Conservation (phyloP, 805 yeast species). For the Saccharomycopsis fodiens region DNA sequence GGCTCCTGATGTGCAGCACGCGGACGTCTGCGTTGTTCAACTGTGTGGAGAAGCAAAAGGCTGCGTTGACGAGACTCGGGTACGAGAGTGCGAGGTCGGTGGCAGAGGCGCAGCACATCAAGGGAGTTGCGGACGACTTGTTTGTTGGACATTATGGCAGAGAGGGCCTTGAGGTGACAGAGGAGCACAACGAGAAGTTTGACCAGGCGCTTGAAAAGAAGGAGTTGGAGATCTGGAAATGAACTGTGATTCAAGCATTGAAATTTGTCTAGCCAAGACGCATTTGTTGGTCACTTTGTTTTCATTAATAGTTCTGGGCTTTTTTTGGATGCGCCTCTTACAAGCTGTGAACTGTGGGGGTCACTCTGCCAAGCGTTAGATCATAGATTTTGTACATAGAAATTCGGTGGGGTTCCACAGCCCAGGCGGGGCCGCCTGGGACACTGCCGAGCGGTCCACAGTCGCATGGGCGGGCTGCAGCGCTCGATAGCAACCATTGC, state of each 20-base stretch:
- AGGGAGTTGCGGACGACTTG: conserved; percentile 20
- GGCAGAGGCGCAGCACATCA: conserved; percentile 14
- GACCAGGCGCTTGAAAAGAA: conserved; percentile 11
- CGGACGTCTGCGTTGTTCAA: conserved; percentile 16
- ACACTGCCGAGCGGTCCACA: too few relatives aligned
- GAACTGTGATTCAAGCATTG: too few relatives aligned
- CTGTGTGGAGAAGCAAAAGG: conserved; percentile 17
- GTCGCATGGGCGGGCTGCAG: too few relatives aligned
- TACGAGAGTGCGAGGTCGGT: conserved; percentile 17
- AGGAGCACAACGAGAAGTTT: conserved; percentile 7
- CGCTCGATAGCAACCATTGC: neutral
- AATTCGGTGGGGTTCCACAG: too few relatives aligned
- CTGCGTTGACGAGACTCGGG: conserved; percentile 12
- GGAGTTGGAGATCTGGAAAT: conserved; percentile 14
- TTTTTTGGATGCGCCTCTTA: too few relatives aligned
- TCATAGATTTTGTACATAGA: too few relatives aligned
- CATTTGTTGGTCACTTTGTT: too few relatives aligned
- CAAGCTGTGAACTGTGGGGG: too few relatives aligned
- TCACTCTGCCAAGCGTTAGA: too few relatives aligned
- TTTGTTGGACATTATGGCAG: conserved; percentile 19
- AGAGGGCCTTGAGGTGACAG: conserved; percentile 13
- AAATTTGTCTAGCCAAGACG: too few relatives aligned
- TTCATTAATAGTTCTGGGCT: too few relatives aligned
- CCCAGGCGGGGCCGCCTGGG: too few relatives aligned
- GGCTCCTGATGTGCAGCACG: conserved; percentile 16